phyloP scores from a whole-genome alignment of 2,329 filamentous ascomycete genomes.

The Pseudonectria buxi region DNA sequence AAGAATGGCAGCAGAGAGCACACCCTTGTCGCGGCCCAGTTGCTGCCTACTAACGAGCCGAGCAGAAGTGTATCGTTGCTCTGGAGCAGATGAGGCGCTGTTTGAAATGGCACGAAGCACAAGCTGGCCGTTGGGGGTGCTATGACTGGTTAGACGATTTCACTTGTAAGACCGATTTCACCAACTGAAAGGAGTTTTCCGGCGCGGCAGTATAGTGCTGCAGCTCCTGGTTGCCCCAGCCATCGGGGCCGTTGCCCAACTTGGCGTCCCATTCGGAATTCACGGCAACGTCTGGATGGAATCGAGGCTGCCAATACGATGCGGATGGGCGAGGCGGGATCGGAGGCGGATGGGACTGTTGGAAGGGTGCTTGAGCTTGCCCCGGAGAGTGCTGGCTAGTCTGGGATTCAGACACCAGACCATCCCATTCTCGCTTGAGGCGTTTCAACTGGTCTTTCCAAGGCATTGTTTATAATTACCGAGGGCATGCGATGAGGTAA shows the following conservation, averaged over 20 bases:
- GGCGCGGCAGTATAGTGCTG: conserved; percentile 47
- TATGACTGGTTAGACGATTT: conserved; percentile 7
- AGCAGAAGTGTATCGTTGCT: conserved; percentile 46
- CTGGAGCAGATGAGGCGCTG: conserved; percentile 23
- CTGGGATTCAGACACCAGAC: conserved; percentile 25
- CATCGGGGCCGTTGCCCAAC: conserved; percentile 47
- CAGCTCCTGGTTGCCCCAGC: conserved; percentile 56
- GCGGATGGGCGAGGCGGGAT: conserved; percentile 12
- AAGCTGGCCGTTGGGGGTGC: conserved; percentile 42
- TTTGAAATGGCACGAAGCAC: conserved; percentile 45
- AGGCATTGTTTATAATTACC: conserved; percentile 22
- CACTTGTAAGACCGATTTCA: not conserved
- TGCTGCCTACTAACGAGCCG: conserved; percentile 47
- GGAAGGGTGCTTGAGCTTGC: conserved; percentile 15
- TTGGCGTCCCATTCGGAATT: conserved; percentile 47
- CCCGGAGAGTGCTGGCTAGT: conserved; percentile 8
- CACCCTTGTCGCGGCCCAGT: conserved; percentile 44
- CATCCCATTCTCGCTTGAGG: conserved; percentile 33
- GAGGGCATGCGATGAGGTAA: not conserved
- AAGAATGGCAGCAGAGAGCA: conserved; percentile 42
- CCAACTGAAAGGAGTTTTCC: conserved; percentile 46
- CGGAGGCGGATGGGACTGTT: conserved; percentile 13
- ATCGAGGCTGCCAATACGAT: conserved; percentile 47
- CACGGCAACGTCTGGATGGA: conserved; percentile 39
- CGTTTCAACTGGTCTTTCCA: conserved; percentile 34